Evolutionary conservation across 805 yeast species (phyloP), one percentile per base, ranked within the genome.

Genomic region (Wickerhamia fluorescens): DNA sequence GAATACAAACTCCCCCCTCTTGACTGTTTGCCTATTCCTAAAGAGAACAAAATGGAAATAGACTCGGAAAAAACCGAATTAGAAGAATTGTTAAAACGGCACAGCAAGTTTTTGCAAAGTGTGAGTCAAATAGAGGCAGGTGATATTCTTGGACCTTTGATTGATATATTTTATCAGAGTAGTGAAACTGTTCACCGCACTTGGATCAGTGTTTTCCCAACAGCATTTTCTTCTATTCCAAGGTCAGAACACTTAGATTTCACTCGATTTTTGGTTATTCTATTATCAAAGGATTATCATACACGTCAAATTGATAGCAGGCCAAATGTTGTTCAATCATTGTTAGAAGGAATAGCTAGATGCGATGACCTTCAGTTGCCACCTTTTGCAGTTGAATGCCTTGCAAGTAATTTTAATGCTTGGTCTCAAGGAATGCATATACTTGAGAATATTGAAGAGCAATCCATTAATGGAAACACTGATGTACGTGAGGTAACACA

Each of bases 201-300:
- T 3, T 92, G 98, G 98, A 61, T 80, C 6, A 70, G 73, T 16
- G 55, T 87, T 4, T 92, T 92, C 66, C 95, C 95, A 1, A 70
- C 75, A 22, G 84, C 87, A 0, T 86, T 81, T 56, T 52, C 67
- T 22, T 71, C 87, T 2, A 72, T 89, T 30, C 81, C 88, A 7
- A 68, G 76, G 15, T 76, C 89, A 30, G 95, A 88, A 35, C 77
- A 79, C 41, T 73, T 80, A 33, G 95, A 87, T 23, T 80, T 92
- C 51, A 71, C 86, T n/a, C 76, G 92, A 31, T 73, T 83, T 10
- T 63, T 89, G 41, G 86, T 86, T 10, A 70, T 81, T 0, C 60
- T 92, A 25, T 57, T 92, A 25, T 81, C 96, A 0, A 86, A 85
- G 47, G 97, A 92, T 39, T 94, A 85, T 47, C 96, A 89, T 46